Evolutionary conservation across 441 rosid species (phyloP), one percentile per base, ranked within the genome.

Genomic region (Croton laevigatus): DNA sequence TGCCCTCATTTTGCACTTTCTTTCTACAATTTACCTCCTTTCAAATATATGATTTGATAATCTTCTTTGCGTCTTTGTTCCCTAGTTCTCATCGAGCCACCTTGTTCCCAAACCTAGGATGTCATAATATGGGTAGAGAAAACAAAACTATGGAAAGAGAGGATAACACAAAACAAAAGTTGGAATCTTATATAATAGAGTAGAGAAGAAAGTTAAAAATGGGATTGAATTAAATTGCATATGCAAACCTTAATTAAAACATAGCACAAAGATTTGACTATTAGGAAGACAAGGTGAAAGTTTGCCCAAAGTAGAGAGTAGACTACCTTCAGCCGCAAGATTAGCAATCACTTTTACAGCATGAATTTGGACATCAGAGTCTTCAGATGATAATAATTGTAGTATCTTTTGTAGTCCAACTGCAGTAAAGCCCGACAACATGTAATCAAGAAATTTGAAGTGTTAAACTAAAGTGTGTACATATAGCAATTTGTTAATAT

Each of bases 271-370:
- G 37, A 19, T 23, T 14, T 55, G 36, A 20, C 14, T 22, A 8
- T 42, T 12, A 20, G 20, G n/a, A 22, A 42, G 66, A 42, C 19
- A 19, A 34, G 17, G 8, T 32, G 1, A n/a, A 16, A 62, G 68
- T 54, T 7, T 5, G 6, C 38, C 22, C 59, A 11, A 20, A 59
- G 44, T 32, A 62, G 37, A 73, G 34, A 22, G 36, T 58, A 22
- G 72, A 44, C 44, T 65, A 91, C 98, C 98, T 90, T 94, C 98
- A 54, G 97, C 96, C 37, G 98, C 98, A 68, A 94, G 92, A 84
- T 94, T 91, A 53, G 98, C 98, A 73, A 94, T 88, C 73, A 91
- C 93, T 83, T 91, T 94, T 60, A 90, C 92, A 10, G 92, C 97
- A 81, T 91, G 97, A 71, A 85, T 89, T 82, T 91, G 97, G 70